Percentiles rank a stretch among this genome's conserved stretches.
Evolutionary conservation across 2,329 filamentous ascomycete genomes (phyloP).

Genomic region (Claviceps africana): DNA sequence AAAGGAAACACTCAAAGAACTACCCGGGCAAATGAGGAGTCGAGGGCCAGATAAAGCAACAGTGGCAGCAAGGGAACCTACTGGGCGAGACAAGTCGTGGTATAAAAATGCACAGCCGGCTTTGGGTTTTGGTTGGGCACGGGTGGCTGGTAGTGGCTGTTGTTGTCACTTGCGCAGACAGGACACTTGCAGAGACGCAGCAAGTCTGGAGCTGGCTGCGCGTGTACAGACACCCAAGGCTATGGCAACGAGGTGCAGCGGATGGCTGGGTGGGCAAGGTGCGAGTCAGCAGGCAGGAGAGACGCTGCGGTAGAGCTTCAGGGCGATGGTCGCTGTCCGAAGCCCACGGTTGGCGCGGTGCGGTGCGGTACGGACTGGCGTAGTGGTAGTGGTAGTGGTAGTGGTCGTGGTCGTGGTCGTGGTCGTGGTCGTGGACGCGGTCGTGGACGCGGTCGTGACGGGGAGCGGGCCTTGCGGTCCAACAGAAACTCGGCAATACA

Average conservation of each 20-base stretch:
- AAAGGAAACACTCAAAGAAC: conserved; percentile 4
- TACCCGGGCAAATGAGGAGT: conserved; percentile 6
- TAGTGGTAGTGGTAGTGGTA: no score
- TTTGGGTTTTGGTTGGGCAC: conserved; percentile 32
- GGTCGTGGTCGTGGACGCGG: no score
- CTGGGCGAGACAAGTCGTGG: conserved; percentile 15
- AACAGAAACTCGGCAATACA: not conserved
- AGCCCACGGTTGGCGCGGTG: conserved; percentile 43
- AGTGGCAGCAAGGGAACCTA: conserved; percentile 10
- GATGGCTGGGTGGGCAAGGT: conserved; percentile 23
- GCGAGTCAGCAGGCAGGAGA: conserved; percentile 46
- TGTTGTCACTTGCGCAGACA: conserved; percentile 30
- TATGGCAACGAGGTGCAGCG: conserved; percentile 42
- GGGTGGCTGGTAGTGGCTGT: conserved; percentile 18
- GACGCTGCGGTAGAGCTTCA: conserved; percentile 25
- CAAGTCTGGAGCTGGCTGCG: conserved; percentile 22
- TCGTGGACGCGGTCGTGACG: no score
- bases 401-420: no score
- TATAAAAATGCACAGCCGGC: conserved; percentile 21
- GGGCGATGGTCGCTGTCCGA: conserved; percentile 25
- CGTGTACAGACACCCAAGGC: conserved; percentile 34
- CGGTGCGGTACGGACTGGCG: no score
- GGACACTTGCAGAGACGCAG: conserved; percentile 13
- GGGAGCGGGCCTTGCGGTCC: not conserved
- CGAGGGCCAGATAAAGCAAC: conserved; percentile 12